Evolutionary conservation across 2,329 filamentous ascomycete genomes (phyloP).

Genomic region (Coleophoma eucalyptorum): DNA sequence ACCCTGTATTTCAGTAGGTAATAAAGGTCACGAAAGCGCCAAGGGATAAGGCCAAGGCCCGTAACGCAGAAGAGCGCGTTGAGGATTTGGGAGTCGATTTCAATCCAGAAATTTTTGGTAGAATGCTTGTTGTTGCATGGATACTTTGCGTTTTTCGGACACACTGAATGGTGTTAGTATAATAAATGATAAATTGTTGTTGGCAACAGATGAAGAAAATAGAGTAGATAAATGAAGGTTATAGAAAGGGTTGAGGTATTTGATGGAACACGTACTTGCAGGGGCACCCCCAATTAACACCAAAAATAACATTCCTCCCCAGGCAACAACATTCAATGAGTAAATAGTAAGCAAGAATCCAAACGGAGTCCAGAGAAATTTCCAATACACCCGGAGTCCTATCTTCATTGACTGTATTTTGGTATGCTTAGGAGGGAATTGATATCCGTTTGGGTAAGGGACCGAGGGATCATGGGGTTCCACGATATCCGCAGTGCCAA

Average conservation of each 20-base stretch:
- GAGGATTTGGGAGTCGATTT: conserved; percentile 76
- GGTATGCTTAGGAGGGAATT: too few species aligned
- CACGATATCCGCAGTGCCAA: too few species aligned
- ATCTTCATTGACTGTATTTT: too few species aligned
- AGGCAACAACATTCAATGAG: conserved; percentile 75
- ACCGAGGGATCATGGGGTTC: too few species aligned
- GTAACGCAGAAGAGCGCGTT: conserved; percentile 84
- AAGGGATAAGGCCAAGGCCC: conserved; percentile 78
- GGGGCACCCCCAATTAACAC: conserved; percentile 70
- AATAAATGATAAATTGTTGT: too few species aligned
- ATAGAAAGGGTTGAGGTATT: too few species aligned
- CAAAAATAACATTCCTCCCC: conserved; percentile 87
- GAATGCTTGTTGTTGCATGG: conserved; percentile 48
- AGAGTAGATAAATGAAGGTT: too few species aligned
- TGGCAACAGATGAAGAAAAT: too few species aligned
- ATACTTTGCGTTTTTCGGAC: too few species aligned
- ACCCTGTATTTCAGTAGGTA: conserved; percentile 62
- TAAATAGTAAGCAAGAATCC: conserved; percentile 78
- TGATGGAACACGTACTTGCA: conserved; percentile 62
- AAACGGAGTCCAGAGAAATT: conserved; percentile 67
- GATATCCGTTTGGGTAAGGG: too few species aligned
- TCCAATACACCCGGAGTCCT: conserved; percentile 53
- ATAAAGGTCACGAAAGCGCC: conserved; percentile 76
- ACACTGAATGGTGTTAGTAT: too few species aligned
- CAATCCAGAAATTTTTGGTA: conserved; percentile 74